Evolutionary conservation across 345 rosid genomes (phyloP).

Genomic region (Carallia pectinifolia): DNA sequence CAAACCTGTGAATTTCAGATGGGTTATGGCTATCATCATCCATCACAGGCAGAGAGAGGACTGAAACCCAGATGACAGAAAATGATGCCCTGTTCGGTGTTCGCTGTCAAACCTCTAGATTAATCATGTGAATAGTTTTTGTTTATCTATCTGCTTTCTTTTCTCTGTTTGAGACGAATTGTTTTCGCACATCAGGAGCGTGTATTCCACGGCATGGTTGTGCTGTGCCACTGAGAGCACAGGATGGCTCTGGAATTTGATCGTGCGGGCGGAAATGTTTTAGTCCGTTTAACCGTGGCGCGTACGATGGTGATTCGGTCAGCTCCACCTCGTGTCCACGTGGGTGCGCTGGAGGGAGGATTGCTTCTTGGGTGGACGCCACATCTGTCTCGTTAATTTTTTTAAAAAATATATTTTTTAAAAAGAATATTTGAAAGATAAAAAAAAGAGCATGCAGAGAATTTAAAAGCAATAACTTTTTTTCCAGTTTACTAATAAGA

Average conservation of each 20-base stretch:
- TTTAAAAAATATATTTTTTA: too few relatives aligned
- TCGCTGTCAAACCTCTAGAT: too few relatives aligned
- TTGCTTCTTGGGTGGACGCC: too few relatives aligned
- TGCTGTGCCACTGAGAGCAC: neutral
- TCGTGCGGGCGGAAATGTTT: neutral
- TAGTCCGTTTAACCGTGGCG: neutral
- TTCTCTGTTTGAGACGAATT: neutral
- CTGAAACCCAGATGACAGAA: neutral
- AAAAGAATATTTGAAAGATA: too few relatives aligned
- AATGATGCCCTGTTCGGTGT: neutral
- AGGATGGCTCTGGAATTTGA: too few relatives aligned
- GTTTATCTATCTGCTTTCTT: neutral
- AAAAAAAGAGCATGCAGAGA: too few relatives aligned
- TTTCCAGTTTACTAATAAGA: too few relatives aligned
- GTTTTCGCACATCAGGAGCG: neutral
- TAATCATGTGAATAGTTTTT: too few relatives aligned
- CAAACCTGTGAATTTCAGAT: constrained; percentile 42
- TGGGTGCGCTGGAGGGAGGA: too few relatives aligned
- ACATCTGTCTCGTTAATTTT: too few relatives aligned
- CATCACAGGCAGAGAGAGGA: constrained; percentile 22
- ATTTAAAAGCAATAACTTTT: too few relatives aligned
- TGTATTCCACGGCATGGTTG: neutral
- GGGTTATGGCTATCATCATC: constrained; percentile 30
- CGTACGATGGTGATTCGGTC: neutral
- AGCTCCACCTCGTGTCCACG: neutral